Percentiles rank a stretch among this genome's conserved stretches.
Evolutionary conservation across 1,284 basidiomycete species (phyloP).

Genomic region (Paramarasmius palmivorus): DNA sequence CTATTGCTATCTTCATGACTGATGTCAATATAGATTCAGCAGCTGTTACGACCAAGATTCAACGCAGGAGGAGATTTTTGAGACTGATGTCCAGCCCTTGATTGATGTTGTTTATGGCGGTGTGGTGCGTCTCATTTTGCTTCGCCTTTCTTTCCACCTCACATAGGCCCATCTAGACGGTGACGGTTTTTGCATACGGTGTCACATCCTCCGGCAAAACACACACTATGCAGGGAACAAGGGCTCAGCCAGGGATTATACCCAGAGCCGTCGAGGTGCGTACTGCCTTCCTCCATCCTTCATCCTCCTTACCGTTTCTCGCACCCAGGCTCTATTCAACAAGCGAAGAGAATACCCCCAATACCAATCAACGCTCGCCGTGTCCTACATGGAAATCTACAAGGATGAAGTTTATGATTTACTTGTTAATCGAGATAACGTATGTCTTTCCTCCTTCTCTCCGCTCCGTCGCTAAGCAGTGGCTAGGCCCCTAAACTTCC

Average conservation of each 20-base stretch:
- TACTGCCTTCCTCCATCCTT: too few relatives aligned
- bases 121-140: conserved; percentile 45
- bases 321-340: conserved; percentile 49
- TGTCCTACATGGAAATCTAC: conserved; percentile 86
- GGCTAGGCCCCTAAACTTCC: conserved; percentile 75
- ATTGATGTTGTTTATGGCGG: conserved; percentile 70
- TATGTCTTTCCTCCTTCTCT: conserved; percentile 31
- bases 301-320: too few relatives aligned
- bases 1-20: background rate
- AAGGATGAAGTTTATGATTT: conserved; percentile 86
- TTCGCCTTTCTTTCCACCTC: background rate
- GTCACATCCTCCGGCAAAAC: conserved; percentile 84
- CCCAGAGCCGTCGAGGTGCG: conserved; percentile 70
- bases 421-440: conserved; percentile 67
- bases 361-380: conserved; percentile 45
- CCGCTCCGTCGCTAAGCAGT: conserved; percentile 1
- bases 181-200: conserved; percentile 81
- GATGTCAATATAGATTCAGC: conserved; percentile 47
- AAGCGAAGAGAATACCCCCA: conserved; percentile 35
- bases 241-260: conserved; percentile 71
- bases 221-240: conserved; percentile 83
- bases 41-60: conserved; percentile 69
- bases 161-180: conserved; percentile 46
- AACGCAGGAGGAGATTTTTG: conserved; percentile 70
- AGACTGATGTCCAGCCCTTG: conserved; percentile 67